Base-by-base conservation (phyloP, 257 asterid species). In the Primulina eburnea region DNA sequence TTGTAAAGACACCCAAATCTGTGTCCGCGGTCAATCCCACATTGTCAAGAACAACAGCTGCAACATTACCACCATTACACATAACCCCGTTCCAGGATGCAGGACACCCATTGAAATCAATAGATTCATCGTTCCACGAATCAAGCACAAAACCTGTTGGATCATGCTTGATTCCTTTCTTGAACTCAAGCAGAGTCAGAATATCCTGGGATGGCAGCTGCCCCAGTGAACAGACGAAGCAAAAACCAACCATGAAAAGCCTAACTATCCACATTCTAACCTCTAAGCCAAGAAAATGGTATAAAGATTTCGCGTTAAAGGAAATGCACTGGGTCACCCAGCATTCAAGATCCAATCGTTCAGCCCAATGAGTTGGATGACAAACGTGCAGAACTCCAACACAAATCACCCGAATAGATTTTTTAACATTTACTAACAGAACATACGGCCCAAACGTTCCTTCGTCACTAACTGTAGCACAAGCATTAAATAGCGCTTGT, bases 141-240 rank as follows among this genome's bases (percentile, higher is more conserved):
- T 88, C 76, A 4, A 90, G 78, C 67, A 94, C 97, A 65, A 75
- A 94, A 33, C 99, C 99, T 0, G 90, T 89, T 12, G 97, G 99
- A 68, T 94, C 99, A 29, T 86, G 96, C 70, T 79, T 94, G 68
- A 94, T 88, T 70, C 96, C 96, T 82, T 91, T 94, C 95, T 88
- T 94, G 81, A 94, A 94, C 70, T 91, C 96, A 16, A 94, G 95
- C 62, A 94, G 68, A 7, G 95, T 74, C 68, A 88, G 68, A 62
- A 94, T 91, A 73, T 94, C 99, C 80, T 85, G 97, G 38, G 99
- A 91, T 26, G 97, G 97, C 28, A 91, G 96, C 86, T 94, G 97
- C 40, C 97, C 97, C 55, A 80, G 29, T 40, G 87, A 77, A 73
- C 79, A 79, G 34, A 78, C 79, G 35, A 84, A 77, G 75, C 84